Conservation (phyloP, 2,329 filamentous ascomycete species). For the Exophiala calicioides region DNA sequence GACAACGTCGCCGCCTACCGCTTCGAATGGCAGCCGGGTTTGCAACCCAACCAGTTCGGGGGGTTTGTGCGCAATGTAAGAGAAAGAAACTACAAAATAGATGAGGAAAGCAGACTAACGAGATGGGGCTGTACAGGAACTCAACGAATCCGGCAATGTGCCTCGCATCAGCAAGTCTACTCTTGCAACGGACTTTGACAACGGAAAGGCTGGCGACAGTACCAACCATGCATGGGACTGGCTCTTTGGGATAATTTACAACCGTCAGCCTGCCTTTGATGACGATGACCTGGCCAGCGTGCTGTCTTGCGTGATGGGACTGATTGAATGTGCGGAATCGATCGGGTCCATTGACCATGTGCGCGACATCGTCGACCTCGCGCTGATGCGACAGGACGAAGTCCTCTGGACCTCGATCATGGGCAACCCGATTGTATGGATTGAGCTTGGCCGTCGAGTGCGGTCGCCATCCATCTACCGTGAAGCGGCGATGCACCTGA, state of each 20-base stretch:
- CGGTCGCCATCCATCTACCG: slow-evolving; percentile 45
- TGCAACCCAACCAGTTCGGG: slow-evolving; percentile 8
- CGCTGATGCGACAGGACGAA: slow-evolving; percentile 51
- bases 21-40: slow-evolving; percentile 25
- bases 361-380: slow-evolving; percentile 49
- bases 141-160: slow-evolving; percentile 4
- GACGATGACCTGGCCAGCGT: slow-evolving; percentile 42
- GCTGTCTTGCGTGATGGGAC: slow-evolving; percentile 42
- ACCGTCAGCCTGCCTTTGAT: slow-evolving; percentile 43
- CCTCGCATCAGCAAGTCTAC: too few relatives aligned
- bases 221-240: slow-evolving; percentile 41
- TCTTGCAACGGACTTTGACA: slow-evolving; percentile 38
- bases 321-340: slow-evolving; percentile 50
- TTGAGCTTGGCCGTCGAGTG: slow-evolving; percentile 48
- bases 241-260: slow-evolving; percentile 52
- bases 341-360: slow-evolving; percentile 47
- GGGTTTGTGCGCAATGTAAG: slow-evolving; percentile 27
- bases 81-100: too few relatives aligned
- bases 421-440: slow-evolving; percentile 47
- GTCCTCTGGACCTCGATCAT: slow-evolving; percentile 49
- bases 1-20: slow-evolving; percentile 29
- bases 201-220: slow-evolving; percentile 33
- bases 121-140: not conserved
- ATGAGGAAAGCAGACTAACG: too few relatives aligned
- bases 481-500: slow-evolving; percentile 36